Evolutionary conservation across 2,329 filamentous ascomycete species (phyloP).

Genomic region (Davidsoniella australis): DNA sequence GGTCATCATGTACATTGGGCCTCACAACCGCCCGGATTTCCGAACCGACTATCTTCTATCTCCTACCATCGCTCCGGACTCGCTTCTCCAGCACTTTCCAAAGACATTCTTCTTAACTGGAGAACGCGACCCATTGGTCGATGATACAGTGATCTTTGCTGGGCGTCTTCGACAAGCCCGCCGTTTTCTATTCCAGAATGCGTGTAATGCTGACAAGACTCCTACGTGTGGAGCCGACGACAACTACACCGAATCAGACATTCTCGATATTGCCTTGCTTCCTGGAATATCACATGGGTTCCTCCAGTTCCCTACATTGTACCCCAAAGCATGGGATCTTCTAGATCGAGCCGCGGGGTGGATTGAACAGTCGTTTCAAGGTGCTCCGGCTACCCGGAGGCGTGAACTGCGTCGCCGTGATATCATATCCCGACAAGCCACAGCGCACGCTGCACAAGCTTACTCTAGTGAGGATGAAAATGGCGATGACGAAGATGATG

Average conservation of each 20-base stretch:
- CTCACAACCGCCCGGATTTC: slow-evolving; percentile 85
- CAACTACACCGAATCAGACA: slow-evolving; percentile 16
- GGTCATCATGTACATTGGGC: slow-evolving; percentile 95
- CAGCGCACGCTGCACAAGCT: not conserved
- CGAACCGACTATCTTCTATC: slow-evolving; percentile 79
- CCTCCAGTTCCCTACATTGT: slow-evolving; percentile 74
- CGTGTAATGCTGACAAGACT: slow-evolving; percentile 1
- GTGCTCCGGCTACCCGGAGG: slow-evolving; percentile 1
- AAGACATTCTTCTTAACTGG: slow-evolving; percentile 90
- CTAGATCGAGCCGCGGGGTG: slow-evolving; percentile 63
- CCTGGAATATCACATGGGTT: slow-evolving; percentile 89
- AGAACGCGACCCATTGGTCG: slow-evolving; percentile 85
- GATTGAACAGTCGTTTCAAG: slow-evolving; percentile 59
- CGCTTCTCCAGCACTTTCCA: slow-evolving; percentile 69
- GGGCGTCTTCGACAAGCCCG: slow-evolving; percentile 54
- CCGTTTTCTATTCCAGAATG: slow-evolving; percentile 12
- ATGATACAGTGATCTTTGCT: slow-evolving; percentile 93
- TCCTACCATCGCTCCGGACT: slow-evolving; percentile 75
- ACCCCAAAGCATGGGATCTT: slow-evolving; percentile 79
- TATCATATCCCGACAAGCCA: slow-evolving; percentile 1
- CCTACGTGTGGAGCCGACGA: slow-evolving; percentile 24
- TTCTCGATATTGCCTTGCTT: slow-evolving; percentile 62
- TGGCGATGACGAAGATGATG: slow-evolving; percentile 46
- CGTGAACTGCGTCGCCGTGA: slow-evolving; percentile 5
- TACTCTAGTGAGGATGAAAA: not conserved